A percentile compares a stretch with the other conserved stretches of the same genome.
phyloP scores from a whole-genome alignment of 495 filamentous ascomycete species.

The Hypoxylon crocopeplum region DNA sequence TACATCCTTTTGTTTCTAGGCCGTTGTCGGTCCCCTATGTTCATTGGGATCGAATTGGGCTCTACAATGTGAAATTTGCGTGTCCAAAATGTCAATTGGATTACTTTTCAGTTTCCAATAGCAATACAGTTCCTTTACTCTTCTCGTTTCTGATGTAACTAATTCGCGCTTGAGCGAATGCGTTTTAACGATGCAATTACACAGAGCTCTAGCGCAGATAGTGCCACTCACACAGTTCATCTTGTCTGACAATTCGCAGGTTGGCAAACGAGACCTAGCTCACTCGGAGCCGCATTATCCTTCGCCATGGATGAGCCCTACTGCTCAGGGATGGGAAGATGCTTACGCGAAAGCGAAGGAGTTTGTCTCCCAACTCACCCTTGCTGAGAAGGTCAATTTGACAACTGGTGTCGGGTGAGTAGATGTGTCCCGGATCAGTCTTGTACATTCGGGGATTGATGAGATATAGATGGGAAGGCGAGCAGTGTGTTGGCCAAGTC shows the following conservation, averaged over 20 bases:
- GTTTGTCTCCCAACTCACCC: constrained; percentile 83
- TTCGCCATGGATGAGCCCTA: constrained; percentile 78
- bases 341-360: constrained; percentile 77
- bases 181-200: constrained; percentile 12
- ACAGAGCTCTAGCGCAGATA: constrained; percentile 4
- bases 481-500: constrained; percentile 80
- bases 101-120: no score
- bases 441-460: constrained; percentile 26
- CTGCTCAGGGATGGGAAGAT: constrained; percentile 75
- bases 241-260: constrained; percentile 23
- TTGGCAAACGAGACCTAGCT: constrained; percentile 35
- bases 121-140: no score
- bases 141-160: no score
- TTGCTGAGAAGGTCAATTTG: constrained; percentile 91
- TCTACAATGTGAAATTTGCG: no score
- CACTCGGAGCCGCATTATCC: constrained; percentile 73
- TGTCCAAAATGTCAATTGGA: no score
- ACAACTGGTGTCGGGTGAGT: constrained; percentile 83
- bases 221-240: constrained; percentile 12
- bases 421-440: not conserved
- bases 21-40: no score
- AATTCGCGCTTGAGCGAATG: no score
- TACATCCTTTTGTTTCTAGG: not conserved
- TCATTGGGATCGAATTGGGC: no score
- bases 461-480: constrained; percentile 70